Base-by-base conservation (phyloP, 164 flowering plant species). In the Houttuynia cordata region DNA sequence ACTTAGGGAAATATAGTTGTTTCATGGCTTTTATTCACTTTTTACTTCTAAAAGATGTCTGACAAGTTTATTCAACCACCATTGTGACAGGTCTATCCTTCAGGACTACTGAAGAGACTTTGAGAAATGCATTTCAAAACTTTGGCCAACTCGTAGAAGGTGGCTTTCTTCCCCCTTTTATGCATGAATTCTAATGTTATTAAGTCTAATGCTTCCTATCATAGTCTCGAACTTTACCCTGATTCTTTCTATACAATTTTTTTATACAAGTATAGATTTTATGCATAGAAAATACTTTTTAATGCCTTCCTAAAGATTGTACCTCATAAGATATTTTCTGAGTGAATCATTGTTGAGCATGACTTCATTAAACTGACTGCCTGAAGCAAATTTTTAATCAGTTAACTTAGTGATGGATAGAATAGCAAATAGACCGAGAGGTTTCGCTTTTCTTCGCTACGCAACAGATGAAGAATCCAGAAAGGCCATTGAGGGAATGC, bases 331-430 rank as follows among this genome's bases (percentile, higher is more conserved):
- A 19, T 20, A 22, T 53, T 53, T 53, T 53, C 56, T 51, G 1
- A 0, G 53, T 10, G 0, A 51, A 10, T 7, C 19, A 18, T 51
- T 6, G 37, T 30, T 30, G 37, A 45, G 14, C 3, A 12, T 45
- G 17, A 45, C 21, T n/a, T 40, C 19, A 18, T 34, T 14, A 39
- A 37, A 37, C 24, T 60, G 17, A 42, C 3, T 59, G 34, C 22
- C 47, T 6, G 21, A 19, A 17, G 39, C 18, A 17, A 23, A 20
- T 57, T 60, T 4, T 64, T 51, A 64, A 71, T 13, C 74, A 91
- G 96, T 91, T 42, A 86, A 91, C 62, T 76, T 91, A 64, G 91
- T 91, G 75, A 91, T 91, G 95, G 95, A 91, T 68, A 88, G 75
- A 68, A 74, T 83, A 63, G 98, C 96, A 17, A 86, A 91, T 30